phyloP scores from a whole-genome alignment of 2,329 filamentous ascomycete genomes.

The Leptographium galeiforme region DNA sequence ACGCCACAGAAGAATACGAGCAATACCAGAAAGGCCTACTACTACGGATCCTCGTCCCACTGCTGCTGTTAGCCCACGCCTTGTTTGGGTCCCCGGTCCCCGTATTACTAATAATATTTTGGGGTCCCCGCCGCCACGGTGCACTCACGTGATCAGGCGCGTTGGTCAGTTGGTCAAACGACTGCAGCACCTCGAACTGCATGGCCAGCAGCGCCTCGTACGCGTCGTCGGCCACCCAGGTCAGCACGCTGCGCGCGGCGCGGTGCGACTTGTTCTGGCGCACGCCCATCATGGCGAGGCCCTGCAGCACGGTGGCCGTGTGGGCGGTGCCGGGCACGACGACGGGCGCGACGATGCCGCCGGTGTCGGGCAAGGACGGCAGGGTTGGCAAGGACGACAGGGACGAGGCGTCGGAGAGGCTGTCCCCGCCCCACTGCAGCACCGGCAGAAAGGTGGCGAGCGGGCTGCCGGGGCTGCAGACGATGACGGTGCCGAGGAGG shows the following conservation, averaged over 20 bases:
- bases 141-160: constrained; percentile 39
- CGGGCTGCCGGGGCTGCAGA: constrained; percentile 58
- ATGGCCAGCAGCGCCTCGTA: constrained; percentile 62
- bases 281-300: constrained; percentile 66
- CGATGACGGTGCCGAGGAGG: constrained; percentile 67
- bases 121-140: too few species aligned
- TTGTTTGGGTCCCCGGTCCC: too few species aligned
- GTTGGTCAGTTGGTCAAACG: constrained; percentile 67
- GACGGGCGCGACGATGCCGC: constrained; percentile 69
- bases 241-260: constrained; percentile 58
- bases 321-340: constrained; percentile 60
- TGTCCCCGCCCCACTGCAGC: constrained; percentile 32
- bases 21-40: too few species aligned
- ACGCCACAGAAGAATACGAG: too few species aligned
- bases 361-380: too few species aligned
- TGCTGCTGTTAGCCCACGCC: too few species aligned
- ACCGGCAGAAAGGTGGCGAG: constrained; percentile 58
- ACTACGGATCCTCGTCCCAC: too few species aligned
- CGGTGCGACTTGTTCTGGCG: constrained; percentile 71
- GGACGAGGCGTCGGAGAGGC: too few species aligned
- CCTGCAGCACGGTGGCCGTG: constrained; percentile 51
- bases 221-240: constrained; percentile 65
- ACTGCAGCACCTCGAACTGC: constrained; percentile 68
- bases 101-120: too few species aligned
- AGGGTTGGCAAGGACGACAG: too few species aligned